phyloP scores from a whole-genome alignment of 108 stramenopile species.

The Nitzschia palea region DNA sequence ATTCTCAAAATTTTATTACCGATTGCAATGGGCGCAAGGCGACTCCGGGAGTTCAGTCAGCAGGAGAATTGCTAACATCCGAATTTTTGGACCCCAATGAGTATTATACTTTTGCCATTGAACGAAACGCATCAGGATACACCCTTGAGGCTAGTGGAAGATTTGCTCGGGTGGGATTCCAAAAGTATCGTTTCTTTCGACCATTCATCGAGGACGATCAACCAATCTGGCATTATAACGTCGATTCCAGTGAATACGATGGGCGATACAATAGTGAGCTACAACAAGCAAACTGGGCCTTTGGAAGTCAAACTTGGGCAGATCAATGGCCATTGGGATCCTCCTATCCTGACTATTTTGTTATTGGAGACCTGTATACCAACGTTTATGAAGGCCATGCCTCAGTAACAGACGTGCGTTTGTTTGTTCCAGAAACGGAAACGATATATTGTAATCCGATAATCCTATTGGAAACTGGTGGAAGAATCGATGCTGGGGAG shows the following conservation, averaged over 20 bases:
- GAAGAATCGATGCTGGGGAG: background rate
- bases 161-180: conserved; percentile 13
- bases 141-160: conserved; percentile 26
- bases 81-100: conserved; percentile 8
- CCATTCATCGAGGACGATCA: conserved; percentile 17
- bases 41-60: conserved; percentile 24
- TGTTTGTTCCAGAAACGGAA: conserved; percentile 1
- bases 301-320: conserved; percentile 17
- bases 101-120: conserved; percentile 33
- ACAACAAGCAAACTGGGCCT: conserved; percentile 14
- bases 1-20: conserved; percentile 18
- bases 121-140: conserved; percentile 23
- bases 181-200: conserved; percentile 22
- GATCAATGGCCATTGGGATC: conserved; percentile 31
- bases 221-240: conserved; percentile 36
- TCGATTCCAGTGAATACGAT: conserved; percentile 13
- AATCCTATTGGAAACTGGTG: background rate
- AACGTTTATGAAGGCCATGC: conserved; percentile 31
- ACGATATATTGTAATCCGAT: background rate
- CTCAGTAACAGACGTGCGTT: conserved; percentile 10
- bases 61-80: conserved; percentile 18
- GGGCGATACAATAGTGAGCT: conserved; percentile 23
- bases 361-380: conserved; percentile 28
- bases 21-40: conserved; percentile 27
- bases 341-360: conserved; percentile 28